phyloP scores from a whole-genome alignment of 208 protist genomes.

The Phytomonas francai region DNA sequence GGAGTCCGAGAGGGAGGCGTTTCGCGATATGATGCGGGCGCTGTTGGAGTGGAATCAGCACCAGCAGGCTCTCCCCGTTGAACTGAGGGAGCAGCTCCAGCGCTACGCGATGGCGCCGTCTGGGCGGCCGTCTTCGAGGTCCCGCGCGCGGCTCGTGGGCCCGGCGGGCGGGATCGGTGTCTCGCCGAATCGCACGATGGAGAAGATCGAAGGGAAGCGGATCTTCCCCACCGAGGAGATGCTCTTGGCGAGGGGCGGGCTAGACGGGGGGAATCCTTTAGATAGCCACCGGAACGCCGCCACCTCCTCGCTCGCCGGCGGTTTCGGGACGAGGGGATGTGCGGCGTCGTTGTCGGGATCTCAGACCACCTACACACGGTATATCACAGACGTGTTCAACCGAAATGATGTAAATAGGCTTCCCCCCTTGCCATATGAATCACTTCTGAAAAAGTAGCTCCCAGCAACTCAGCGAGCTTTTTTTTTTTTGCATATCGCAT shows the following conservation, averaged over 20 bases:
- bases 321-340: neutral
- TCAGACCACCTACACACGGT: neutral
- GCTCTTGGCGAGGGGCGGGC: neutral
- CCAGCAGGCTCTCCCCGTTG: neutral
- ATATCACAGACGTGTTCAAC: neutral
- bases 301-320: no score
- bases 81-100: neutral
- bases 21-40: conserved; percentile 44
- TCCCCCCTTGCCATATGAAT: conserved; percentile 11
- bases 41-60: conserved; percentile 16
- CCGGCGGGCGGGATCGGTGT: neutral
- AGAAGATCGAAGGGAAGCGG: neutral
- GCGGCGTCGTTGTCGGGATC: neutral
- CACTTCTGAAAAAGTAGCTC: neutral
- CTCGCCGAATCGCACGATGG: neutral
- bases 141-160: neutral
- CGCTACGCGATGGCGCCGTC: neutral
- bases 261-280: no score
- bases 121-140: neutral
- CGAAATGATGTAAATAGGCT: conserved; percentile 7
- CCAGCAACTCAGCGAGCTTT: neutral
- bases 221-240: neutral
- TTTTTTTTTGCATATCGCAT: neutral
- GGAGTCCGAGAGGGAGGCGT: conserved; percentile 65
- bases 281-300: neutral